Base-by-base conservation (phyloP, 768 basidiomycete species). In the Cyclocybe cylindracea region DNA sequence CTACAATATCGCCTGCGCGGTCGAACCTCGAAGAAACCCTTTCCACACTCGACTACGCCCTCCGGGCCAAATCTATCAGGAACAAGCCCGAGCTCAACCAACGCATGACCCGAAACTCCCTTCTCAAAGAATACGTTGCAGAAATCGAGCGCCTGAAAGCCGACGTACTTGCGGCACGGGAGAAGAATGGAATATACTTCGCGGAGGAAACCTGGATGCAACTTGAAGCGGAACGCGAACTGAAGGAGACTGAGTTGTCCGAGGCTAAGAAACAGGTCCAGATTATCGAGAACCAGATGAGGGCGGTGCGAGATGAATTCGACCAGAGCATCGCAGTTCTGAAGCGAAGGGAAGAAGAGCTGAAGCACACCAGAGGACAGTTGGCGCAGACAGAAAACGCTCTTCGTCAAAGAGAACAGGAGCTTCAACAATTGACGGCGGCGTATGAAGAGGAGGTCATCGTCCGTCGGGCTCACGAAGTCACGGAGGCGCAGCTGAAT, bases 1-100 rank as follows among this genome's bases (percentile, higher is more conserved):
- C 95, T 0, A 98, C 97, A 5, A 84, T 98, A 61, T 96, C 94
- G 7, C 96, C 97, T 1, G 91, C 93, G 4, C 85, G 91, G 18
- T 91, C 86, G 19, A 98, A 96, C 65, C 82, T 96, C 73, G 97
- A 99, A 69, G 97, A 98, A 70, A 98, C 97, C 0, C 81, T 97
- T 14, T 97, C 95, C 2, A 99, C 97, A 0, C 86, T 99, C 39
- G 94, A 98, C 67, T 99, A 99, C 61, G 96, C 97, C 31, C 81
- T 93, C 41, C 86, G 92, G 19, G 97, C 97, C 29, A 98, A 96
- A 66, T 90, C 91, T 19, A 98, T 99, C 63, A 83, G 86, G 45
- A 98, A 98, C 72, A 88, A 89, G 61, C 97, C 97, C 7, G 95
- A 98, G 68, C 71, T 97, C 36, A 98, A 98, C 69, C 91, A 94